Conservation (phyloP, 768 basidiomycete genomes). For the Suillus decipiens region DNA sequence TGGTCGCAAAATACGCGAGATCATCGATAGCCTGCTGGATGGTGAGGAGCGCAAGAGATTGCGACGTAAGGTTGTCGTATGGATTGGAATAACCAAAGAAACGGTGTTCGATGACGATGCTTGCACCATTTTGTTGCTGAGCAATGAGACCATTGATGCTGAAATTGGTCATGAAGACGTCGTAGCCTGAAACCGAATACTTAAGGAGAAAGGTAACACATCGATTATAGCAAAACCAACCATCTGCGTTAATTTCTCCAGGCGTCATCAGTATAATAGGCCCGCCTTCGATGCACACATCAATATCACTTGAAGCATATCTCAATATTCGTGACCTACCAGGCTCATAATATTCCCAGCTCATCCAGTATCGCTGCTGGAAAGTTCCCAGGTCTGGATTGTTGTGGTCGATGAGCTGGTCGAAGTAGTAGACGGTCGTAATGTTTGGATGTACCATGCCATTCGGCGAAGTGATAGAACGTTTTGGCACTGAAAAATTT, state of each 20-base stretch:
- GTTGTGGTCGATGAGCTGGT: neutral
- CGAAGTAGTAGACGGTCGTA: neutral
- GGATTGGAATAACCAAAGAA: slow-evolving; percentile 79
- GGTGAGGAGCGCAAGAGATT: slow-evolving; percentile 53
- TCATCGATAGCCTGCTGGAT: slow-evolving; percentile 78
- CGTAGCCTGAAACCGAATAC: slow-evolving; percentile 22
- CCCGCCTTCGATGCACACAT: neutral
- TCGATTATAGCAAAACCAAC: neutral
- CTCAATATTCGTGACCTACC: neutral
- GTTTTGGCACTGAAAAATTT: neutral
- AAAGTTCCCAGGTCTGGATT: neutral
- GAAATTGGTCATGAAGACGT: slow-evolving; percentile 60
- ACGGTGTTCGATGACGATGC: slow-evolving; percentile 68
- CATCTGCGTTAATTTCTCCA: neutral
- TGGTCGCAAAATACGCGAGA: slow-evolving; percentile 67
- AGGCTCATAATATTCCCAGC: neutral
- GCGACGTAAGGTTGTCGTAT: slow-evolving; percentile 54
- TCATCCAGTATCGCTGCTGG: slow-evolving; percentile 1
- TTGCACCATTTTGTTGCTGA: slow-evolving; percentile 63
- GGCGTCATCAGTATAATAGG: neutral
- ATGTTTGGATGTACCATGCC: neutral
- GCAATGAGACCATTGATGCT: slow-evolving; percentile 68
- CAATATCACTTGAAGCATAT: neutral
- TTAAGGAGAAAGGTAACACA: neutral
- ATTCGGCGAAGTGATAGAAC: neutral